Evolutionary conservation across 2,329 filamentous ascomycete species (phyloP).

Genomic region (Incumbomyces lentus): DNA sequence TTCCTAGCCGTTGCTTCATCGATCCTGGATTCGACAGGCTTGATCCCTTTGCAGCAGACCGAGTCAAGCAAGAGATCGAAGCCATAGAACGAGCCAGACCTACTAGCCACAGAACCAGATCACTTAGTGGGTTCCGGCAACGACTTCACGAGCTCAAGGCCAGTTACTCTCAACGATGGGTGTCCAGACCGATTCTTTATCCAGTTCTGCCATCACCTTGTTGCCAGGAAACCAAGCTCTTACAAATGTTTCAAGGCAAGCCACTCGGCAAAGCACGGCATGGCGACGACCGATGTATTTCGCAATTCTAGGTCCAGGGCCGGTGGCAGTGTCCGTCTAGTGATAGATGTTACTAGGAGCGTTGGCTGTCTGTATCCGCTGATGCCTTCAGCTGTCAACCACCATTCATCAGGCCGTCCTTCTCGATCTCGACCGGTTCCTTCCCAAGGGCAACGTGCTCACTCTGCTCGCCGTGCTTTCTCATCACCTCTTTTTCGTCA

Average conservation of each 20-base stretch:
- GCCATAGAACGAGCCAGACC: not conserved
- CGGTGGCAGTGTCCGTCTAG: not conserved
- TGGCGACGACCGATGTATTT: not conserved
- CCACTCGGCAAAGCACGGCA: not conserved
- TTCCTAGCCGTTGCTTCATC: slow-evolving; percentile 17
- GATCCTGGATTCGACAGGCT: slow-evolving; percentile 16
- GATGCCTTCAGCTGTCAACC: slow-evolving; percentile 11
- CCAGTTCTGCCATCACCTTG: not conserved
- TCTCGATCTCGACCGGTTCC: slow-evolving; percentile 17
- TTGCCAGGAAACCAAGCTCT: not conserved
- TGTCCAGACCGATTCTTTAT: not conserved
- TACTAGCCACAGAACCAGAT: not conserved
- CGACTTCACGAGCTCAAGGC: too few species aligned
- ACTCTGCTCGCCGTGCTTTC: slow-evolving; percentile 13
- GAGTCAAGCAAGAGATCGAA: slow-evolving; percentile 2
- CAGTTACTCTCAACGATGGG: too few species aligned
- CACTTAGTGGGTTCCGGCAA: not conserved
- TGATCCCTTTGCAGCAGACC: slow-evolving; percentile 13
- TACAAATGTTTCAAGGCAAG: not conserved
- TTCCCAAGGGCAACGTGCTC: slow-evolving; percentile 12
- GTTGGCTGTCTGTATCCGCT: not conserved
- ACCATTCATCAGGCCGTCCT: slow-evolving; percentile 19
- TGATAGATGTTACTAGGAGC: too few species aligned
- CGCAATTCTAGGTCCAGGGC: not conserved
- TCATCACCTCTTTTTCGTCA: slow-evolving; percentile 33